Conservation (phyloP, 1,139 yeast species). For the Suhomyces wounanorum region DNA sequence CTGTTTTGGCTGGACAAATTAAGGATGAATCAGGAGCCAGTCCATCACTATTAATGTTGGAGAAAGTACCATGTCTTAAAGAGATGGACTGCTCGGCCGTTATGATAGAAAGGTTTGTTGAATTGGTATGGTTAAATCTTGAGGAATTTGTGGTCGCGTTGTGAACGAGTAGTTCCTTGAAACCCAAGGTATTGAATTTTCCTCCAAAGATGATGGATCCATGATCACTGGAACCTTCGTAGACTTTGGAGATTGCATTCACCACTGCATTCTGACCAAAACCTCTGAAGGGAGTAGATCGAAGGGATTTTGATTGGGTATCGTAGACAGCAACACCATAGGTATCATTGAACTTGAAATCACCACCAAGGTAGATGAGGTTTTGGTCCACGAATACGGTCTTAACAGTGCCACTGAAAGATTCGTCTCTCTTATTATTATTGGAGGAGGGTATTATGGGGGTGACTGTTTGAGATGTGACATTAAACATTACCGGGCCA, state of each 20-base stretch:
- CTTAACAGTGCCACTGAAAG: slow-evolving; percentile 51
- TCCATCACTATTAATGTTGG: slow-evolving; percentile 52
- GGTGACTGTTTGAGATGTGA: slow-evolving; percentile 44
- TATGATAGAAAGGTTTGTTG: slow-evolving; percentile 39
- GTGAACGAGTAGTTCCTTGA: slow-evolving; percentile 45
- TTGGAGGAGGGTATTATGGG: slow-evolving; percentile 33
- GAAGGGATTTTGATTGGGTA: slow-evolving; percentile 41
- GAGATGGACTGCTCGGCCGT: slow-evolving; percentile 70
- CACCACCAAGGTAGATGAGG: slow-evolving; percentile 79
- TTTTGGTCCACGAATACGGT: slow-evolving; percentile 51
- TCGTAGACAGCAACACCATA: slow-evolving; percentile 72
- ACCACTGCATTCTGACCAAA: slow-evolving; percentile 63
- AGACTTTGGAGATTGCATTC: slow-evolving; percentile 61
- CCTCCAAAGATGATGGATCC: slow-evolving; percentile 81
- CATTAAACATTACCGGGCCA: slow-evolving; percentile 59
- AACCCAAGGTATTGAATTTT: slow-evolving; percentile 61
- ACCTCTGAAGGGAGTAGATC: slow-evolving; percentile 71
- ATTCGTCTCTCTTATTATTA: slow-evolving; percentile 20
- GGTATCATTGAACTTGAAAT: slow-evolving; percentile 56
- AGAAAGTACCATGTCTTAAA: slow-evolving; percentile 60
- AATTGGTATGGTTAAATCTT: slow-evolving; percentile 20
- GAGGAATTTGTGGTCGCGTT: slow-evolving; percentile 30
- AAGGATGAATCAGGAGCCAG: slow-evolving; percentile 39
- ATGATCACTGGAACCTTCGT: slow-evolving; percentile 30
- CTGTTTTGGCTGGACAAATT: slow-evolving; percentile 57